Evolutionary conservation across 2,329 filamentous ascomycete species (phyloP).

Genomic region (Coniochaeta pulveracea): DNA sequence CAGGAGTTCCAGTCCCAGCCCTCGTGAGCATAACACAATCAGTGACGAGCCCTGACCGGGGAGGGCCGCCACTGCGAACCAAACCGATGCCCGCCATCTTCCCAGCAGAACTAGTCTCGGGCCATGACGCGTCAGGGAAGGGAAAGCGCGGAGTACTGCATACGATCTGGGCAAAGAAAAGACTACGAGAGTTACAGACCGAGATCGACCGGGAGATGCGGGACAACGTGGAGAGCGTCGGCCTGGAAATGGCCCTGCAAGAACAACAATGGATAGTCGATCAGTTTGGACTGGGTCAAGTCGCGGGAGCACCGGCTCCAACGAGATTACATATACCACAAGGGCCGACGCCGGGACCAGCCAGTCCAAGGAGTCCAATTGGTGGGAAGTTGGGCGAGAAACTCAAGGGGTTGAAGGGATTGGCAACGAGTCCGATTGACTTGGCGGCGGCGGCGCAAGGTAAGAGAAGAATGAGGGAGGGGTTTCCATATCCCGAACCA

Average conservation of each 20-base stretch:
- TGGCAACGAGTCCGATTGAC: constrained; percentile 62
- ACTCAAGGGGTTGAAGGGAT: constrained; percentile 57
- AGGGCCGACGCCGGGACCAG: constrained; percentile 14
- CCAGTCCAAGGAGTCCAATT: constrained; percentile 27
- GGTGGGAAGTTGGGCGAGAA: constrained; percentile 56
- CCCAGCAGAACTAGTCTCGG: constrained; percentile 60
- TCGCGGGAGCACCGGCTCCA: constrained; percentile 10
- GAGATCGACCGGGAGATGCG: constrained; percentile 68
- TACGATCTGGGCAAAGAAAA: constrained; percentile 81
- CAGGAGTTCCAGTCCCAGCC: constrained; percentile 58
- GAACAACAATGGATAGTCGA: constrained; percentile 79
- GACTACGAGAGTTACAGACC: constrained; percentile 60
- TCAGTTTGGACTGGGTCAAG: constrained; percentile 54
- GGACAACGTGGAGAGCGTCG: constrained; percentile 70
- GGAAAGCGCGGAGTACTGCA: constrained; percentile 76
- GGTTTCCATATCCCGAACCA: constrained; percentile 1
- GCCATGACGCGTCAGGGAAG: constrained; percentile 39
- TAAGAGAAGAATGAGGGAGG: constrained; percentile 22
- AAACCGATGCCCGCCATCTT: constrained; percentile 85
- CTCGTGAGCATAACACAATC: constrained; percentile 52
- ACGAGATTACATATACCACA: constrained; percentile 15
- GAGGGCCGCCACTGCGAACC: constrained; percentile 39
- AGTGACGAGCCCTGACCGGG: too few species aligned
- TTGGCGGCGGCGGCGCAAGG: constrained; percentile 41
- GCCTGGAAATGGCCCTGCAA: constrained; percentile 70